These are phyloP conservation scores for Carpinus viminea DNA, from an alignment of 306 rosid genomes.

Conservation along the genomic window DNA sequence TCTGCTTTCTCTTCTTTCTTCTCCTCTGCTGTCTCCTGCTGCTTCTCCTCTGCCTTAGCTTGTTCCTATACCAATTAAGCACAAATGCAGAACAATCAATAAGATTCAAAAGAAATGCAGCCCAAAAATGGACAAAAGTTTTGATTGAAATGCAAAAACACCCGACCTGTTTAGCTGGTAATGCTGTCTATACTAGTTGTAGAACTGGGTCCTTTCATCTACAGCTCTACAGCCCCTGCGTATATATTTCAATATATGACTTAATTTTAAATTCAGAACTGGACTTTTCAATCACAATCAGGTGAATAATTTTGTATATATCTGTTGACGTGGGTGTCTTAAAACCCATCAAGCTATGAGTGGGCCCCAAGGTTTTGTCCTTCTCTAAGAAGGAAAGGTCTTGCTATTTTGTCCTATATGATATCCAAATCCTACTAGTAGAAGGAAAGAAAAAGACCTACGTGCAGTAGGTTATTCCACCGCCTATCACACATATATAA, in stretches of 20 bases:
- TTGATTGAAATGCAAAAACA: background rate
- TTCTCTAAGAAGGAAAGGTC: no score
- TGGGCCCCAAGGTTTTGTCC: no score
- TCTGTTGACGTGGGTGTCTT: no score
- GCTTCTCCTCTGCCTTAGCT: slow-evolving; percentile 40
- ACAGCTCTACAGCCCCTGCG: background rate
- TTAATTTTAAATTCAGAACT: background rate
- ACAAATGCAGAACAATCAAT: background rate
- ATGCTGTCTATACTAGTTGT: background rate
- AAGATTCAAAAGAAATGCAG: background rate
- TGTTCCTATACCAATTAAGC: slow-evolving; percentile 28
- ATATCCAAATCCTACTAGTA: no score
- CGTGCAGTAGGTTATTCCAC: no score
- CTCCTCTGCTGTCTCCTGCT: slow-evolving; percentile 20
- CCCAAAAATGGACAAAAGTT: background rate
- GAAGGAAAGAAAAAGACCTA: no score
- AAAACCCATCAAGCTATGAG: no score
- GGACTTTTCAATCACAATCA: background rate
- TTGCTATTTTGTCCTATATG: no score
- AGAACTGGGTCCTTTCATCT: background rate
- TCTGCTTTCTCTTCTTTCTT: slow-evolving; percentile 22
- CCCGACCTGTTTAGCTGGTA: slow-evolving; percentile 55
- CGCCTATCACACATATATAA: no score
- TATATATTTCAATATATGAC: no score
- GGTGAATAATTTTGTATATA: slow-evolving; percentile 11